Percentiles rank a stretch among this genome's conserved stretches.
Evolutionary conservation across 1,139 yeast genomes (phyloP).

Genomic region (Geotrichum klebahnii): DNA sequence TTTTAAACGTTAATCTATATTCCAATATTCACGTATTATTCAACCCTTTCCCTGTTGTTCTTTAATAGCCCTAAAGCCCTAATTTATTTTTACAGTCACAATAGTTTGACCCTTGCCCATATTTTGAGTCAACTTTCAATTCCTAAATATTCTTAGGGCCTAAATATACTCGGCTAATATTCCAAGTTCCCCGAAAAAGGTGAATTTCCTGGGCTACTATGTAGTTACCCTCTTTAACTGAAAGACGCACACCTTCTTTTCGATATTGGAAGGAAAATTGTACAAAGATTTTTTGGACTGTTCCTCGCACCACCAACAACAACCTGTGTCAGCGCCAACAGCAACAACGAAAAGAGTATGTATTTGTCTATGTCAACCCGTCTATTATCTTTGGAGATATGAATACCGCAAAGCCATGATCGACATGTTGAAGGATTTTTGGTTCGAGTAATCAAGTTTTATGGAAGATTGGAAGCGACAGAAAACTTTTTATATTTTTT

Average conservation of each 20-base stretch:
- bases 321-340: constrained; percentile 15
- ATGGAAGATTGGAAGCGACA: too few species aligned
- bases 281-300: constrained; percentile 12
- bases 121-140: neutral
- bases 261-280: neutral
- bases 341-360: constrained; percentile 22
- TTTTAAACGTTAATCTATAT: too few species aligned
- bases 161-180: neutral
- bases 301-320: constrained; percentile 17
- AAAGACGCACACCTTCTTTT: neutral
- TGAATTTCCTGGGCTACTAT: neutral
- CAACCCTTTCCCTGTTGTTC: neutral
- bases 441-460: too few species aligned
- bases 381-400: too few species aligned
- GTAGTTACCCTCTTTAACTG: too few species aligned
- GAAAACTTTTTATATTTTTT: too few species aligned
- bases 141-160: neutral
- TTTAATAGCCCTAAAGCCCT: constrained; percentile 11
- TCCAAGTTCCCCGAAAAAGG: neutral
- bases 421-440: too few species aligned
- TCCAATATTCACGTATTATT: too few species aligned
- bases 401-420: neutral
- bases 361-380: too few species aligned
- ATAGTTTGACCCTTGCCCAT: neutral
- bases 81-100: neutral